Evolutionary conservation across 441 rosid species (phyloP).

Genomic region (Macaranga tanarius): DNA sequence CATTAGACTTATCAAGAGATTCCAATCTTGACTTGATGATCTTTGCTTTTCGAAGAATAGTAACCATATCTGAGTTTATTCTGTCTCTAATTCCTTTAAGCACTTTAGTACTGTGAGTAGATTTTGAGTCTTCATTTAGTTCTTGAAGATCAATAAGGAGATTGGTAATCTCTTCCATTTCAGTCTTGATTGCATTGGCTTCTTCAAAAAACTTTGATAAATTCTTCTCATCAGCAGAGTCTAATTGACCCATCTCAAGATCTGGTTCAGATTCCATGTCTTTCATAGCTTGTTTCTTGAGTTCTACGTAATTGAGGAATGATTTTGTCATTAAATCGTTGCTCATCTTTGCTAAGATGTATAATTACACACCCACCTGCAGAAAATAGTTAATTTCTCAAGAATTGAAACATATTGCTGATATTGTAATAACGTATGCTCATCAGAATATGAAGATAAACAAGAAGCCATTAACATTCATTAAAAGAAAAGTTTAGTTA

Average conservation of each 20-base stretch:
- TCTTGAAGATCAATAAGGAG: conserved; percentile 37
- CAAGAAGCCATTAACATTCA: neutral
- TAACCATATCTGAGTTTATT: conserved; percentile 37
- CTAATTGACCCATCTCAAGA: conserved; percentile 34
- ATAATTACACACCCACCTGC: conserved; percentile 15
- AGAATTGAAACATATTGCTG: neutral
- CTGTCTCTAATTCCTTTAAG: conserved; percentile 38
- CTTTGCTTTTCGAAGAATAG: conserved; percentile 40
- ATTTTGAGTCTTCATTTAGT: conserved; percentile 38
- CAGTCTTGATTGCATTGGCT: conserved; percentile 24
- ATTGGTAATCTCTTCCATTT: conserved; percentile 37
- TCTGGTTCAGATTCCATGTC: conserved; percentile 28
- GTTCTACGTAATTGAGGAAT: conserved; percentile 32
- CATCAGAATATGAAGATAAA: neutral
- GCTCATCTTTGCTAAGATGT: conserved; percentile 23
- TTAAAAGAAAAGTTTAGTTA: neutral
- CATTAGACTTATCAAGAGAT: conserved; percentile 36
- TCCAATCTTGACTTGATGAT: conserved; percentile 34
- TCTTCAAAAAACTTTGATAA: conserved; percentile 31
- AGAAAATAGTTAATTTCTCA: neutral
- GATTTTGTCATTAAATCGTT: conserved; percentile 33
- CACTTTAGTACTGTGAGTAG: conserved; percentile 34
- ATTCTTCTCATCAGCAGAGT: conserved; percentile 27
- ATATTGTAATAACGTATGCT: neutral
- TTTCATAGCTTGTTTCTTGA: conserved; percentile 31